Evolutionary conservation across 2,329 filamentous ascomycete genomes (phyloP), one percentile per base, ranked within the genome.

Genomic region (Cryphonectria naterciae): DNA sequence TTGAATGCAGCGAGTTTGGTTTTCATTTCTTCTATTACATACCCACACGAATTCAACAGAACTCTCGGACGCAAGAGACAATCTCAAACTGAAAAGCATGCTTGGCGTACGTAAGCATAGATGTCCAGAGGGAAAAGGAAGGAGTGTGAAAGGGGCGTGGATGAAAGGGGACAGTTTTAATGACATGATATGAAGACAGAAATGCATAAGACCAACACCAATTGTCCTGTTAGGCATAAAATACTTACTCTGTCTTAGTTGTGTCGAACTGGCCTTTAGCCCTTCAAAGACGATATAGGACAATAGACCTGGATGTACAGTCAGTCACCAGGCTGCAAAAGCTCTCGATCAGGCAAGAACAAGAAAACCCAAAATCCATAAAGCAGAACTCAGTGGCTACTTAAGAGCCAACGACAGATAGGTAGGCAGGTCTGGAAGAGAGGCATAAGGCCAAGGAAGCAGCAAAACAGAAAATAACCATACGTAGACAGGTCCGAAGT

Each of bases 11-110:
- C 58, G 58, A 39, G 65, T 65, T 54, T 60, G 49, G 65, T 65
- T 43, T 60, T 68, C 61, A 32, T 65, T 54, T 65, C 67, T 66
- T 70, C 65, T 58, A 72, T 72, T 65, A 39, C 58, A 61, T 61
- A 61, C 58, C 58, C 58, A 61, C 8, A 15, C 35, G 22, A 39
- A 61, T 22, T 39, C 35, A 32, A 56, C 41, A 35, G 56, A n/a
- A 32, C 22, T 41, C 52, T 46, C 10, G 15, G 17, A 22, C 46
- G 56, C 28, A 39, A 39, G 19, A 52, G 68, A 39, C 39, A 70
- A 11, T 61, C 32, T 39, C 11, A 2, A 28, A 58, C 5, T 17
- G 13, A 19, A 28, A 19, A n/a, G 10, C 10, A 17, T 61, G 19
- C 25, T 28, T 39, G 58, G 32, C 17, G 32, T 37, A 61, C 19